A percentile compares a stretch with the other conserved stretches of the same genome.
phyloP scores from a whole-genome alignment of 441 rosid species.

The Cnidoscolus chayamansa region DNA sequence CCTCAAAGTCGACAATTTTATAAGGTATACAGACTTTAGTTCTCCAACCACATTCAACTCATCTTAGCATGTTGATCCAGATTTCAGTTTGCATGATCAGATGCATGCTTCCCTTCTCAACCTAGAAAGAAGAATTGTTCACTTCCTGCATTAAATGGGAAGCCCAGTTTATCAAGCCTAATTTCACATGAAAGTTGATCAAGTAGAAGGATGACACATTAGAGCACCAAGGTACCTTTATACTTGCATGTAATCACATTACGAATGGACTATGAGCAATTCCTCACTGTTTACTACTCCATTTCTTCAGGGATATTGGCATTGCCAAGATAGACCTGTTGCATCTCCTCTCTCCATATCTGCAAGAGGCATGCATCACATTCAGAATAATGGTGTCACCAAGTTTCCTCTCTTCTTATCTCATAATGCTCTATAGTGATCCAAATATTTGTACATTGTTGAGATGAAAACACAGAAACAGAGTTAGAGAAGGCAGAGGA shows the following conservation, averaged over 20 bases:
- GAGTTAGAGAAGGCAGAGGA: not conserved
- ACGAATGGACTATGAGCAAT: not conserved
- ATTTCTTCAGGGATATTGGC: slow-evolving; percentile 55
- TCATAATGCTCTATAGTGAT: too few relatives aligned
- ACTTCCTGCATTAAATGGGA: slow-evolving; percentile 15
- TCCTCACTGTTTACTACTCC: slow-evolving; percentile 42
- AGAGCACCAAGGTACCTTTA: slow-evolving; percentile 30
- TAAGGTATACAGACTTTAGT: not conserved
- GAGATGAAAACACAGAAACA: not conserved
- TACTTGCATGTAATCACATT: not conserved
- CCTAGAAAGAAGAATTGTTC: slow-evolving; percentile 2
- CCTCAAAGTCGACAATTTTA: not conserved
- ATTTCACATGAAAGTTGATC: not conserved
- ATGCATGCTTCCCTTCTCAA: not conserved
- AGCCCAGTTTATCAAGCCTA: slow-evolving; percentile 1
- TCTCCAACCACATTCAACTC: not conserved
- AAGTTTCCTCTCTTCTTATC: too few relatives aligned
- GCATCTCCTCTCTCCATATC: slow-evolving; percentile 98
- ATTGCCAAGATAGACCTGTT: slow-evolving; percentile 69
- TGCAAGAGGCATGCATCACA: slow-evolving; percentile 27
- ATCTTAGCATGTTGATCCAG: slow-evolving; percentile 9
- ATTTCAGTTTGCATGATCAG: slow-evolving; percentile 8
- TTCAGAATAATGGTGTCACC: not conserved
- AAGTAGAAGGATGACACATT: not conserved
- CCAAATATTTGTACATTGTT: not conserved